phyloP scores from a whole-genome alignment of 1,284 basidiomycete genomes.

The Somion occarium region DNA sequence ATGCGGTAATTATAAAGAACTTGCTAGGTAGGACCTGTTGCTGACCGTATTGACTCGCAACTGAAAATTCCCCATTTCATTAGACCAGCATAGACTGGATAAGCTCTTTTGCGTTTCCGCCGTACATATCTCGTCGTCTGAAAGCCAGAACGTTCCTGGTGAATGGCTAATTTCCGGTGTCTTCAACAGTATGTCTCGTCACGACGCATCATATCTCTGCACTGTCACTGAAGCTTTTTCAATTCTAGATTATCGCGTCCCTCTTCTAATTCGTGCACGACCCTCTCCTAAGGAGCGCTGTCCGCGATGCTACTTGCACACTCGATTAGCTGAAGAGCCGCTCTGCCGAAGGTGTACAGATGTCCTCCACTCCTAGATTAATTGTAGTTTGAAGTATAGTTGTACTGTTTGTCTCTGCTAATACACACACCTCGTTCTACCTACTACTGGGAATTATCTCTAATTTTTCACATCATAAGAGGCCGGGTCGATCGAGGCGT shows the following conservation, averaged over 20 bases:
- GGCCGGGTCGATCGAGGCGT: not conserved
- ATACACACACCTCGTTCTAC: too few relatives aligned
- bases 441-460: too few relatives aligned
- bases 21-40: not conserved
- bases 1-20: slow-evolving; percentile 45
- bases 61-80: not conserved
- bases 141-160: too few relatives aligned
- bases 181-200: not conserved
- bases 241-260: not conserved
- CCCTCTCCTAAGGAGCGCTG: not conserved
- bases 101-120: not conserved
- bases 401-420: too few relatives aligned
- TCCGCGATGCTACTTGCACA: slow-evolving; percentile 5
- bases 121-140: not conserved
- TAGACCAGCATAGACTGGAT: not conserved
- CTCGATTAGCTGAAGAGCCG: not conserved
- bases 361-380: not conserved
- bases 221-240: not conserved
- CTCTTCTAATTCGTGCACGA: not conserved
- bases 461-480: too few relatives aligned
- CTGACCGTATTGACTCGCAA: not conserved
- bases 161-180: too few relatives aligned
- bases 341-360: slow-evolving; percentile 2
- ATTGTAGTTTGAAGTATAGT: not conserved
- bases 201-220: not conserved